These are phyloP conservation scores for Meripilus lineatus DNA, from an alignment of 1,284 basidiomycete species.

Conservation along the genomic window DNA sequence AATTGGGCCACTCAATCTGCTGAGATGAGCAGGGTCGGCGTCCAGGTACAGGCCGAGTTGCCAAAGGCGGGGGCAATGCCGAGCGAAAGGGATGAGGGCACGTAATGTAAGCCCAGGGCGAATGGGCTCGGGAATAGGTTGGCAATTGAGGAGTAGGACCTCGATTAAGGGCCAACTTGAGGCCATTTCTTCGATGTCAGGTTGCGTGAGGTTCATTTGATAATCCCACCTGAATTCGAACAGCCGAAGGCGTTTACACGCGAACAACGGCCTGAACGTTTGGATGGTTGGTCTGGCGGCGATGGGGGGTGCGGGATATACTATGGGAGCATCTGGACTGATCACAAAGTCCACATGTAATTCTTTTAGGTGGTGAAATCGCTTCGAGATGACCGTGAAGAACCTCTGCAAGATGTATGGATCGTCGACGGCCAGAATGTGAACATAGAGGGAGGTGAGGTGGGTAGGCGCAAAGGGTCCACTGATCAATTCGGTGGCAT, in stretches of 20 bases:
- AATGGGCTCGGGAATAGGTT: constrained; percentile 36
- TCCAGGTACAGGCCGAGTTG: constrained; percentile 52
- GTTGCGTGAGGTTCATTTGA: constrained; percentile 42
- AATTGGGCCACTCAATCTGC: constrained; percentile 10
- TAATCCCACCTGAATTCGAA: constrained; percentile 54
- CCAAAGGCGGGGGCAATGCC: constrained; percentile 44
- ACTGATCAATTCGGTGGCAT: constrained; percentile 17
- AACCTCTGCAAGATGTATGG: constrained; percentile 37
- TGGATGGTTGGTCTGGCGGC: constrained; percentile 36
- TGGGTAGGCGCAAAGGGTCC: constrained; percentile 23
- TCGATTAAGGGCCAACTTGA: constrained; percentile 43
- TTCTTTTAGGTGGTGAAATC: constrained; percentile 37
- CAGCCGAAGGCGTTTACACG: constrained; percentile 35
- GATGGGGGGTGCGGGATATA: constrained; percentile 16
- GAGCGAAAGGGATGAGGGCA: constrained; percentile 46
- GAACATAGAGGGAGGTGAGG: constrained; percentile 45
- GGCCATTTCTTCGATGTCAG: constrained; percentile 46
- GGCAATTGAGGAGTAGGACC: constrained; percentile 43
- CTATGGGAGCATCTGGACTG: constrained; percentile 17
- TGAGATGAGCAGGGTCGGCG: constrained; percentile 24
- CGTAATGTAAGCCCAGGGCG: constrained; percentile 38
- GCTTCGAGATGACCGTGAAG: constrained; percentile 36
- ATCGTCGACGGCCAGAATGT: constrained; percentile 39
- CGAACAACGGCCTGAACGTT: constrained; percentile 45
- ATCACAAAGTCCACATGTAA: constrained; percentile 25